Evolutionary conservation across 2,329 filamentous ascomycete genomes (phyloP), one percentile per base, ranked within the genome.

Genomic region (Sclerotinia borealis): DNA sequence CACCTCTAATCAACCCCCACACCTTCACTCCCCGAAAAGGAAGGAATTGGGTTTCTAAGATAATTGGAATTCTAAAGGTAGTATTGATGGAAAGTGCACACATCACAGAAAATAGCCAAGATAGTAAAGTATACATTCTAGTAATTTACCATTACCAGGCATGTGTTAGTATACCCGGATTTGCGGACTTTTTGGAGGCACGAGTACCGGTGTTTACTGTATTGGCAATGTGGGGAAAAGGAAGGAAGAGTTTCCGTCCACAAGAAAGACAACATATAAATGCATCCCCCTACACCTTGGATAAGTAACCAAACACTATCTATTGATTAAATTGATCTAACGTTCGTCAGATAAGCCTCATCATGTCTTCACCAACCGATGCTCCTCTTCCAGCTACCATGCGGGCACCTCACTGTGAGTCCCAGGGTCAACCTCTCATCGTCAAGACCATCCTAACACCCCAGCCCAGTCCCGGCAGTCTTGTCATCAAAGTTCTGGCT

Each of bases 401-500:
- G 37, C 27, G 47, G 15, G 48, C 48, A 11, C 47, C 52, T 19
- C 25, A 27, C 11, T 6, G 22, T 15, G 48, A 61, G 45, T 10
- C 15, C 1, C 36, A 43, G 10, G 48, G 59, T 1, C 19, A 66
- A 45, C 70, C 74, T 29, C 65, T 64, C 7, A 31, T 45, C 15
- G 51, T 78, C 51, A 67, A 76, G 61, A 71, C 63, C 2, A 22
- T 76, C 0, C 71, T 76, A 17, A 77, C 72, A 6, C 77, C 77
- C 0, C 49, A 69, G 17, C 65, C 74, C 1, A 66, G 39, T 4
- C 68, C 72, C 0, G 79, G 79, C 8, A 75, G 69, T n/a, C 77
- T 74, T 1, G 61, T 81, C 9, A 70, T 81, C n/a, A 72, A 70
- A 1, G 70, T 81, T 48, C 64, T 76, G 11, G 68, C 69, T 1